Conservation (phyloP, 129 eudicot species). For the Mikania micrantha region DNA sequence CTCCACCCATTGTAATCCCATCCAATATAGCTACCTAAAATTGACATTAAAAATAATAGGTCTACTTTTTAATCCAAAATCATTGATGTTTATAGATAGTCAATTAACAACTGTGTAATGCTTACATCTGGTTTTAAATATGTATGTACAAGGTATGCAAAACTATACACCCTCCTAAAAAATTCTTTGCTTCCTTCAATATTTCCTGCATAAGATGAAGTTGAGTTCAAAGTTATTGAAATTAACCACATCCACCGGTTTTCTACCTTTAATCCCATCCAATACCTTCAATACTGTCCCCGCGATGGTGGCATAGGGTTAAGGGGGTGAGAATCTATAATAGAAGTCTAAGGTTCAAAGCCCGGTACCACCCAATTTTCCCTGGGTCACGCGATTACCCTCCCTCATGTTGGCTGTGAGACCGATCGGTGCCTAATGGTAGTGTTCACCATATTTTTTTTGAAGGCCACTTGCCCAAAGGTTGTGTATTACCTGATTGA, state of each 20-base stretch:
- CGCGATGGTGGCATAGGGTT: no score
- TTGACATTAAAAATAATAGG: neutral
- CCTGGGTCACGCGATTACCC: no score
- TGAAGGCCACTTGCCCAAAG: no score
- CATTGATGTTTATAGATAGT: slow-evolving; percentile 9
- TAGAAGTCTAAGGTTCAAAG: no score
- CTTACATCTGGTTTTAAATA: slow-evolving; percentile 79
- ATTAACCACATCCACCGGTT: neutral
- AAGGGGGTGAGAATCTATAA: no score
- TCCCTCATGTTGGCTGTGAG: no score
- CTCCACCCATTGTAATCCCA: slow-evolving; percentile 90
- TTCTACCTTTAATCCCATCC: no score
- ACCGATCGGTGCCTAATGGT: no score
- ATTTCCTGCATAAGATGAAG: slow-evolving; percentile 41
- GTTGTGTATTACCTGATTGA: no score
- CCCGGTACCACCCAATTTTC: no score
- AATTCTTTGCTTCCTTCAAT: slow-evolving; percentile 55
- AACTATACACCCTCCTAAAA: slow-evolving; percentile 43
- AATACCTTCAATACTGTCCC: no score
- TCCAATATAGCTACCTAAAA: slow-evolving; percentile 70
- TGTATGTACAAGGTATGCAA: slow-evolving; percentile 55
- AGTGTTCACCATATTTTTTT: no score
- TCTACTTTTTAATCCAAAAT: neutral
- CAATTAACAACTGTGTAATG: neutral
- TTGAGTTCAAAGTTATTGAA: neutral